Evolutionary conservation across 768 basidiomycete genomes (phyloP).

Genomic region (Serendipita sp.): DNA sequence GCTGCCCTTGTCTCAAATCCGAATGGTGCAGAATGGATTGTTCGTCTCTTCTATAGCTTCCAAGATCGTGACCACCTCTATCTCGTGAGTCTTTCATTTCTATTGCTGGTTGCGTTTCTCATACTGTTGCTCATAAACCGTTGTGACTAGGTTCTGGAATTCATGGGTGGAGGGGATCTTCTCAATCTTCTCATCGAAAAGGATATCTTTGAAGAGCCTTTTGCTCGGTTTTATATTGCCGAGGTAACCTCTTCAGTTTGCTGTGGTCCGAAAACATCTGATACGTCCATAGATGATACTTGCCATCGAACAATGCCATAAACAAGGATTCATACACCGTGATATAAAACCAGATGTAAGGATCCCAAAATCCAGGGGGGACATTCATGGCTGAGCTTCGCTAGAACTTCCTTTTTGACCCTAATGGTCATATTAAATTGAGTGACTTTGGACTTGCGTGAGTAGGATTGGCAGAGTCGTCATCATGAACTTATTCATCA

Average conservation of each 20-base stretch:
- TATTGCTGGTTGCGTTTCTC: not conserved
- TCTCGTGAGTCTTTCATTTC: conserved; percentile 40
- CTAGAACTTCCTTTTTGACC: conserved; percentile 91
- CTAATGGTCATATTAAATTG: conserved; percentile 83
- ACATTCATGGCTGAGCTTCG: conserved; percentile 12
- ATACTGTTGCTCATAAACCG: not conserved
- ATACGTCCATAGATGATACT: conserved; percentile 59
- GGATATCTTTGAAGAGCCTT: conserved; percentile 80
- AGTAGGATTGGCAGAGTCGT: conserved; percentile 22
- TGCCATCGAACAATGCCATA: conserved; percentile 84
- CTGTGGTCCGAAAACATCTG: conserved; percentile 12
- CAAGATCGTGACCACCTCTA: conserved; percentile 92
- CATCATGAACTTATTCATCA: not conserved
- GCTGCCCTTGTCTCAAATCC: conserved; percentile 67
- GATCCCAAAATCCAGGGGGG: conserved; percentile 8
- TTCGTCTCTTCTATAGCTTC: conserved; percentile 82
- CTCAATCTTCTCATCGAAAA: conserved; percentile 88
- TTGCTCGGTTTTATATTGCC: conserved; percentile 85
- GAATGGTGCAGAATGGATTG: conserved; percentile 80
- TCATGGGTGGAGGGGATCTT: conserved; percentile 93
- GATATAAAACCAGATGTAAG: conserved; percentile 91
- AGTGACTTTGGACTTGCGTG: conserved; percentile 93
- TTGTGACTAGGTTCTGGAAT: conserved; percentile 56
- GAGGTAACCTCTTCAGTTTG: conserved; percentile 39
- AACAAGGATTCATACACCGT: conserved; percentile 90